Conservation (phyloP, 441 rosid genomes). For the Pelargonium cotyledonis region DNA sequence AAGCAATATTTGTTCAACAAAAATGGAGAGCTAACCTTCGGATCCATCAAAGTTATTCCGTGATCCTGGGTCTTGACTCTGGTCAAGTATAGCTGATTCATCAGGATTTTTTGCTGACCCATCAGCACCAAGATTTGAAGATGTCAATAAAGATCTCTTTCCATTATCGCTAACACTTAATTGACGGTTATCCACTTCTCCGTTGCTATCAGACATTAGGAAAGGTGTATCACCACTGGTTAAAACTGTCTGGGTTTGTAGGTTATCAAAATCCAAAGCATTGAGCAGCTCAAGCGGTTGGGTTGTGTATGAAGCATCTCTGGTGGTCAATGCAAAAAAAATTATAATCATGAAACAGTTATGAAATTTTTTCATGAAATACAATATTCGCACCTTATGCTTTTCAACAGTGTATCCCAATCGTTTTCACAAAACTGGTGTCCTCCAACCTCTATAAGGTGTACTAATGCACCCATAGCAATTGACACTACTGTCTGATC, state of each 20-base stretch:
- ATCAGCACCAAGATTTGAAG: constrained; percentile 35
- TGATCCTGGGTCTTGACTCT: constrained; percentile 31
- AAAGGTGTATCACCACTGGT: constrained; percentile 25
- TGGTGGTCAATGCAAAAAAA: constrained; percentile 27
- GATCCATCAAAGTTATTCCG: constrained; percentile 45
- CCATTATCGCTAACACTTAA: constrained; percentile 38
- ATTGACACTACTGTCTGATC: constrained; percentile 98
- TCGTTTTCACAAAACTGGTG: constrained; percentile 93
- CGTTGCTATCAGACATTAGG: constrained; percentile 8
- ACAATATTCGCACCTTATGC: constrained; percentile 68
- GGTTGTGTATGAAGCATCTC: constrained; percentile 98
- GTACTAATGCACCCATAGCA: constrained; percentile 91
- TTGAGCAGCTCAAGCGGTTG: constrained; percentile 98
- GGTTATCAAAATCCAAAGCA: constrained; percentile 59
- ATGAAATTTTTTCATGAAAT: constrained; percentile 13
- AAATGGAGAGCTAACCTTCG: constrained; percentile 49
- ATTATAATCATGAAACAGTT: constrained; percentile 16
- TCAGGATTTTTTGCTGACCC: constrained; percentile 23
- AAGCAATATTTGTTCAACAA: neutral
- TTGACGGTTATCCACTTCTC: constrained; percentile 33
- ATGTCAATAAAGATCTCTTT: constrained; percentile 33
- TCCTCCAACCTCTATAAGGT: constrained; percentile 99
- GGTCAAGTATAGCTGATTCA: constrained; percentile 23
- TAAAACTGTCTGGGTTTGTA: constrained; percentile 33
- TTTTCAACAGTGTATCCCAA: constrained; percentile 95